Conservation (phyloP, 2,329 filamentous ascomycete species). For the Trichoderma endophyticum region DNA sequence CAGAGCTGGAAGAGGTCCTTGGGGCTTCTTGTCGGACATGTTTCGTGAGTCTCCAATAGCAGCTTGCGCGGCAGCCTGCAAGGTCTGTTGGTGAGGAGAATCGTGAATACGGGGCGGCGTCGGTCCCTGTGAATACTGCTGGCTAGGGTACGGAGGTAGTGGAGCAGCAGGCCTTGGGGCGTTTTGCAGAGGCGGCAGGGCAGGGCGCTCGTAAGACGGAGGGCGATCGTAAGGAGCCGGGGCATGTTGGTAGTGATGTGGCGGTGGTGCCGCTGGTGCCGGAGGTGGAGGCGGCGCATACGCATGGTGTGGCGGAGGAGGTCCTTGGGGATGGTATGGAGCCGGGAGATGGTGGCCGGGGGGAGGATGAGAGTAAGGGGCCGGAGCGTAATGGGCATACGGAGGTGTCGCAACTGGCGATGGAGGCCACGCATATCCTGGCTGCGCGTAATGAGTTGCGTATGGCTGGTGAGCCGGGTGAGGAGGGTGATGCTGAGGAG, state of each 20-base stretch:
- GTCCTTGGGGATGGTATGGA: slow-evolving; percentile 30
- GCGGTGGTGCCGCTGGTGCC: slow-evolving; percentile 18
- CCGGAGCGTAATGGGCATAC: slow-evolving; percentile 45
- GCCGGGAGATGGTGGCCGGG: slow-evolving; percentile 29
- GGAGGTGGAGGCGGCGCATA: not conserved
- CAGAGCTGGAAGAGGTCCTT: slow-evolving; percentile 45
- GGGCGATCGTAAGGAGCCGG: not conserved
- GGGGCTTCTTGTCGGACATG: slow-evolving; percentile 36
- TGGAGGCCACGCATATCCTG: slow-evolving; percentile 52
- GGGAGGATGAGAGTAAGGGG: slow-evolving; percentile 39
- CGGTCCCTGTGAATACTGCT: slow-evolving; percentile 32
- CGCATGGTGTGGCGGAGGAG: slow-evolving; percentile 28
- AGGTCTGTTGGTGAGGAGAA: slow-evolving; percentile 44
- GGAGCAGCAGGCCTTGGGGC: slow-evolving; percentile 28
- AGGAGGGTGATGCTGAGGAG: slow-evolving; percentile 34
- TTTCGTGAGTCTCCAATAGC: slow-evolving; percentile 40
- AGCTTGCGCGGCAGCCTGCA: slow-evolving; percentile 44
- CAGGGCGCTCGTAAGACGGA: slow-evolving; percentile 33
- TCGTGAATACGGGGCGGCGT: slow-evolving; percentile 37
- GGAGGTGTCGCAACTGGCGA: slow-evolving; percentile 55
- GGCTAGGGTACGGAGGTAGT: slow-evolving; percentile 32
- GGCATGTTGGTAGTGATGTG: slow-evolving; percentile 25
- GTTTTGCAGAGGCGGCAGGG: slow-evolving; percentile 37
- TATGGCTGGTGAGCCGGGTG: slow-evolving; percentile 30
- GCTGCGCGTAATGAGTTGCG: slow-evolving; percentile 41